Evolutionary conservation across 768 basidiomycete species (phyloP).

Genomic region (Psilocybe azurescens): DNA sequence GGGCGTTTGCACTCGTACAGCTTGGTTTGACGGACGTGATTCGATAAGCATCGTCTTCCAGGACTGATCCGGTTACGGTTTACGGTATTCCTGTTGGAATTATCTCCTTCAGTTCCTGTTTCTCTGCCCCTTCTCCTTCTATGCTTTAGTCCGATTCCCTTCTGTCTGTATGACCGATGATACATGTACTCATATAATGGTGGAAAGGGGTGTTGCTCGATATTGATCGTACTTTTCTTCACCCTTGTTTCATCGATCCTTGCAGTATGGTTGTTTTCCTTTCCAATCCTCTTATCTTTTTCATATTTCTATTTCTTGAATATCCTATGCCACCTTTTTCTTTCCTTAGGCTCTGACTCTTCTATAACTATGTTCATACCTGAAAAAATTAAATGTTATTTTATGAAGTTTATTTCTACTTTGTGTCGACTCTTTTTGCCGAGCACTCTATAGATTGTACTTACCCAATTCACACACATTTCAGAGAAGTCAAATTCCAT

Average conservation of each 20-base stretch:
- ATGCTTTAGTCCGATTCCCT: background rate
- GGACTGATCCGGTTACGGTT: slow-evolving; percentile 24
- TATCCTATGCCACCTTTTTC: background rate
- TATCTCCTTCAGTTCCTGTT: slow-evolving; percentile 15
- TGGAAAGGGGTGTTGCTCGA: background rate
- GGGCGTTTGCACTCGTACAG: background rate
- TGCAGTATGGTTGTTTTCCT: background rate
- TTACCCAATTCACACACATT: too few species aligned
- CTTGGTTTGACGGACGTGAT: slow-evolving; percentile 6
- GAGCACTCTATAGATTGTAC: too few species aligned
- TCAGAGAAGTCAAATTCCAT: too few species aligned
- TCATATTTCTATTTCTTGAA: background rate
- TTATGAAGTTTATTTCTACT: background rate
- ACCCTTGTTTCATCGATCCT: background rate
- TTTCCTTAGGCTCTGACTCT: background rate
- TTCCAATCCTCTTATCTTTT: background rate
- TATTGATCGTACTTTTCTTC: background rate
- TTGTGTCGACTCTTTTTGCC: background rate
- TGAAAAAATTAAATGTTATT: background rate
- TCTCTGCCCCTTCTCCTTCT: background rate
- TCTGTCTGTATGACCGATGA: background rate
- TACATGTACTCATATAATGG: background rate
- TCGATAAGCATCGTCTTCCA: slow-evolving; percentile 4
- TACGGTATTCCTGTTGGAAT: slow-evolving; percentile 17
- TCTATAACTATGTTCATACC: too few species aligned